Conservation (phyloP, 2,329 filamentous ascomycete genomes). For the Blumeria hordei region DNA sequence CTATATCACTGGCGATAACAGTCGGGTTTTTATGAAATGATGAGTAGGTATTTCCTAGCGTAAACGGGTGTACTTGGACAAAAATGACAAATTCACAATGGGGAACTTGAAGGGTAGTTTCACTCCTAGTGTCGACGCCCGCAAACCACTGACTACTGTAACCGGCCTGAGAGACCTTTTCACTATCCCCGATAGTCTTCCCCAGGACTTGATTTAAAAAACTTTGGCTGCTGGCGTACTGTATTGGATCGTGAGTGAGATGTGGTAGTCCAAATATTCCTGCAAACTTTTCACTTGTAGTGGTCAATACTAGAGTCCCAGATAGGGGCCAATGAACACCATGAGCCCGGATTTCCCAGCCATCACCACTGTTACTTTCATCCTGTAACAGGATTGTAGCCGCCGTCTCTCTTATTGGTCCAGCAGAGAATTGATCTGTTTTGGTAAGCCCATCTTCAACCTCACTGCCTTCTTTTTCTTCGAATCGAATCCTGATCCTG, state of each 20-base stretch:
- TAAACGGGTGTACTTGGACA: constrained; percentile 38
- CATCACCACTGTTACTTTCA: constrained; percentile 39
- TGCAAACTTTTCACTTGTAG: constrained; percentile 83
- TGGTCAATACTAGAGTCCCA: constrained; percentile 59
- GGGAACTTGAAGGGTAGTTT: constrained; percentile 34
- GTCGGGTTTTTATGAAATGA: background rate
- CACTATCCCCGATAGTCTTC: constrained; percentile 39
- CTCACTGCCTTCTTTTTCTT: constrained; percentile 18
- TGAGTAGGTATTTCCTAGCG: constrained; percentile 9
- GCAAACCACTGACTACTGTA: constrained; percentile 55
- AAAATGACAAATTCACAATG: constrained; percentile 82
- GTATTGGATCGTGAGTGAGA: constrained; percentile 34
- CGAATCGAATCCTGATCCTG: constrained; percentile 43
- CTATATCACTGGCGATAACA: constrained; percentile 26
- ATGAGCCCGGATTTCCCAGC: constrained; percentile 57
- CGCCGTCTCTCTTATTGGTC: constrained; percentile 39
- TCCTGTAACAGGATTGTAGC: constrained; percentile 53
- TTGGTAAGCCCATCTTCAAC: background rate
- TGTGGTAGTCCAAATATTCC: constrained; percentile 80
- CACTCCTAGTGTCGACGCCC: constrained; percentile 33
- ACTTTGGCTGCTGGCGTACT: constrained; percentile 30
- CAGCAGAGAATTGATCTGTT: background rate
- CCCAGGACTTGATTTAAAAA: constrained; percentile 53
- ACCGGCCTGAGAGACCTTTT: constrained; percentile 28
- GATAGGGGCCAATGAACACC: constrained; percentile 71